These are phyloP conservation scores for Penicillium oxalicum DNA, from an alignment of 2,329 filamentous ascomycete genomes.

Conservation along the genomic window DNA sequence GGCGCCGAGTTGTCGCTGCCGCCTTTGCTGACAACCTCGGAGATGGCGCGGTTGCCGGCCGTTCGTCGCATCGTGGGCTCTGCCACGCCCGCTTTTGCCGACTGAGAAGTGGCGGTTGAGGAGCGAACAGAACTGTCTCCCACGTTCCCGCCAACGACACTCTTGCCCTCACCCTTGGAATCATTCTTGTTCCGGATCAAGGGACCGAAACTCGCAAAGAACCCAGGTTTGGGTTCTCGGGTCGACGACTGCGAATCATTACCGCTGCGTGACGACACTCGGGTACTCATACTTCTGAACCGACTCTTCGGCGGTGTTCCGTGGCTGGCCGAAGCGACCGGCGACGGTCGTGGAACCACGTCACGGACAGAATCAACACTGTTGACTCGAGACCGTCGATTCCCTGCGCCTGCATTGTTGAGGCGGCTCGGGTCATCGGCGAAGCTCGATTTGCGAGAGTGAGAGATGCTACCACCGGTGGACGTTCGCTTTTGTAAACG, in stretches of 20 bases:
- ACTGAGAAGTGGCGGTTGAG: constrained; percentile 43
- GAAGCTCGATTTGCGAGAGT: constrained; percentile 70
- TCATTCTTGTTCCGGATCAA: constrained; percentile 39
- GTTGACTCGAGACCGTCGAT: constrained; percentile 69
- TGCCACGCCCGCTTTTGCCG: constrained; percentile 48
- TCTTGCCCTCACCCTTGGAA: constrained; percentile 34
- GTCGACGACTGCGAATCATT: constrained; percentile 47
- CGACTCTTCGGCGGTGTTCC: constrained; percentile 46
- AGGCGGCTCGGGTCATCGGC: constrained; percentile 66
- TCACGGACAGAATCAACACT: constrained; percentile 72
- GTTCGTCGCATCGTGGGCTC: constrained; percentile 53
- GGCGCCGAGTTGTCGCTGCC: constrained; percentile 40
- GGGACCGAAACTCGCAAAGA: constrained; percentile 44
- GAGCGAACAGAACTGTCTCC: constrained; percentile 43
- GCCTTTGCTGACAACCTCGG: constrained; percentile 59
- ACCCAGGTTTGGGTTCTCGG: constrained; percentile 48
- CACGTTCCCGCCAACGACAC: not conserved
- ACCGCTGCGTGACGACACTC: constrained; percentile 39
- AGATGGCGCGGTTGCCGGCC: constrained; percentile 75
- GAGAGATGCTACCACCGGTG: constrained; percentile 38
- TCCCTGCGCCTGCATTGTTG: constrained; percentile 52
- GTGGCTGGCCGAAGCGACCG: constrained; percentile 64
- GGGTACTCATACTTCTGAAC: constrained; percentile 58
- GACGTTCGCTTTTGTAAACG: constrained; percentile 70
- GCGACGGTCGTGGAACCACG: constrained; percentile 45